Evolutionary conservation across 495 filamentous ascomycete genomes (phyloP).

Genomic region (Penicillium salamii): DNA sequence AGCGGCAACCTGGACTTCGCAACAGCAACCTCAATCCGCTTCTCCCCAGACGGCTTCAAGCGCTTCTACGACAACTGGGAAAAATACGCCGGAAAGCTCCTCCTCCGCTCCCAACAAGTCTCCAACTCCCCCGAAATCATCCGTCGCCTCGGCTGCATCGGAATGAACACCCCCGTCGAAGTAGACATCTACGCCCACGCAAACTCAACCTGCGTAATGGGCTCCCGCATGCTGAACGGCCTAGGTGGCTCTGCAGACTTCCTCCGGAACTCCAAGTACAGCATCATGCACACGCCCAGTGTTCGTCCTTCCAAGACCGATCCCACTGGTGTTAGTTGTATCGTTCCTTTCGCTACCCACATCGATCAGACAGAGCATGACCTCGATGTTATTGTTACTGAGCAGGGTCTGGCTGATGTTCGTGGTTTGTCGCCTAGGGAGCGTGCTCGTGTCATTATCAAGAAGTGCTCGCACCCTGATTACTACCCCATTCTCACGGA

Average conservation of each 20-base stretch:
- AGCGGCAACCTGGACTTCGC: conserved; percentile 87
- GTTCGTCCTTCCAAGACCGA: conserved; percentile 79
- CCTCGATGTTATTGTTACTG: conserved; percentile 83
- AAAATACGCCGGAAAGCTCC: conserved; percentile 74
- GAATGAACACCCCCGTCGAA: conserved; percentile 95
- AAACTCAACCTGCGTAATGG: conserved; percentile 89
- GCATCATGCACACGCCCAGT: conserved; percentile 89
- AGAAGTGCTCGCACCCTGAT: conserved; percentile 84
- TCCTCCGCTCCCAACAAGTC: conserved; percentile 82
- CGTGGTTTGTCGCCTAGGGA: conserved; percentile 77
- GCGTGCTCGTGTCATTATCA: conserved; percentile 80
- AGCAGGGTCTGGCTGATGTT: conserved; percentile 84
- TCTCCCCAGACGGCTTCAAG: conserved; percentile 88
- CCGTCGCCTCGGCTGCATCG: conserved; percentile 80
- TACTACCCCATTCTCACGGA: conserved; percentile 79
- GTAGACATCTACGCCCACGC: conserved; percentile 95
- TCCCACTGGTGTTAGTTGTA: conserved; percentile 78
- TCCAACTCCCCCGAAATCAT: conserved; percentile 96
- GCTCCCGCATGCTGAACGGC: conserved; percentile 87
- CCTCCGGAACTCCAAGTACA: conserved; percentile 78
- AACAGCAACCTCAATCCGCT: conserved; percentile 86
- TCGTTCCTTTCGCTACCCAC: conserved; percentile 91
- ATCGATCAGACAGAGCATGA: conserved; percentile 93
- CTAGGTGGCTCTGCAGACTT: conserved; percentile 89
- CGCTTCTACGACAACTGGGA: conserved; percentile 90